Evolutionary conservation across 2,329 filamentous ascomycete genomes (phyloP), one percentile per base, ranked within the genome.

Genomic region (Colletotrichum truncatum): DNA sequence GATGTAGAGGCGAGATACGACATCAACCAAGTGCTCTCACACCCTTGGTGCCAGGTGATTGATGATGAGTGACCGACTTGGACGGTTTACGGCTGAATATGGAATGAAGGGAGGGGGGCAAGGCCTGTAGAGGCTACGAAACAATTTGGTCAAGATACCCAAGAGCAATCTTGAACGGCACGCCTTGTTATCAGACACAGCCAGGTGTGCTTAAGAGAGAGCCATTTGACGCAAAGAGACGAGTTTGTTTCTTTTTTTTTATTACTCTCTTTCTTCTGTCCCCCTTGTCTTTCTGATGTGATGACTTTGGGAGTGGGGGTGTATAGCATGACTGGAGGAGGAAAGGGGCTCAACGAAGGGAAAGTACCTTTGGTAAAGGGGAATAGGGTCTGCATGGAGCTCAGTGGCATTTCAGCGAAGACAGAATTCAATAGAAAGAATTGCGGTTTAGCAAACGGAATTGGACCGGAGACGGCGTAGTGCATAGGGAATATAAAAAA

Each of bases 11-110:
- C 91, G 73, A 85, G 96, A 61, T 90, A 93, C 71, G 91, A 90
- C n/a, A 98, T 98, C 72, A 89, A 91, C 65, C 90, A 94, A 75
- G 94, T 99, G 16, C 81, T 97, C 62, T 88, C 93, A 58, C 95
- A 98, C 78, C 89, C 91, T n/a, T 99, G 96, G 96, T 93, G 77
- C 64, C 72, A 76, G 52, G 67, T 56, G 39, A 43, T 55, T 32
- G 67, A 67, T 16, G 58, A 58, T 34, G 67, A 67, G 45, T 64
- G 51, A 62, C 11, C 45, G 46, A 60, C 26, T 26, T 9, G 21
- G 41, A 36, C 6, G n/a, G 55, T 38, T 59, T 54, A 58, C 25
- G 58, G 61, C 11, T 39, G 64, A 58, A 14, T 43, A 30, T 25
- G 57, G 46, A 56, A 38, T 16, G 51, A 52, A 5, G 59, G 39